Conservation (phyloP, 768 basidiomycete species). For the Lentinula guzmanii region DNA sequence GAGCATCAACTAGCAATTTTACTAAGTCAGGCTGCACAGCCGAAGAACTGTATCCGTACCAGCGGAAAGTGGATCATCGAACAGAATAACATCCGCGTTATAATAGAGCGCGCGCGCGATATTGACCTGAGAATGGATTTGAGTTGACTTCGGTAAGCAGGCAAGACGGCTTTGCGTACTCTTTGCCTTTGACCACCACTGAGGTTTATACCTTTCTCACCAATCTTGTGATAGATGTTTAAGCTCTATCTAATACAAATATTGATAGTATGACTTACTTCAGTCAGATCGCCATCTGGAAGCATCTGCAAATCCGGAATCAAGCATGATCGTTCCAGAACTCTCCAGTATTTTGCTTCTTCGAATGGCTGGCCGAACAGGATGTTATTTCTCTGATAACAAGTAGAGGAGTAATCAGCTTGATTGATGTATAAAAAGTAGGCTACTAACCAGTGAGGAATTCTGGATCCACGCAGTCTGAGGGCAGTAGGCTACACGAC, state of each 20-base stretch:
- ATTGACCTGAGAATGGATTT: slow-evolving; percentile 38
- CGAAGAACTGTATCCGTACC: slow-evolving; percentile 21
- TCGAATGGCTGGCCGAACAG: slow-evolving; percentile 62
- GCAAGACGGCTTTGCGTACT: slow-evolving; percentile 20
- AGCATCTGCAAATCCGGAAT: slow-evolving; percentile 59
- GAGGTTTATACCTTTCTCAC: slow-evolving; percentile 65
- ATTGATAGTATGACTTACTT: slow-evolving; percentile 32
- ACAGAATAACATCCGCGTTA: slow-evolving; percentile 52
- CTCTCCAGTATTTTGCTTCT: slow-evolving; percentile 60
- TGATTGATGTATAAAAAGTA: too few species aligned
- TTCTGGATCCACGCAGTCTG: slow-evolving; percentile 80
- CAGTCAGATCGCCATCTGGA: slow-evolving; percentile 66
- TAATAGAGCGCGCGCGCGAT: slow-evolving; percentile 68
- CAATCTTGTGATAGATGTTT: slow-evolving; percentile 38
- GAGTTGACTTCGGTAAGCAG: background rate
- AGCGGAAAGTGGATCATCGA: slow-evolving; percentile 64
- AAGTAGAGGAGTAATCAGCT: background rate
- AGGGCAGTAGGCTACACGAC: slow-evolving; percentile 61
- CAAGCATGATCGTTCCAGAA: slow-evolving; percentile 52
- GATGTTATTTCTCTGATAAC: slow-evolving; percentile 53
- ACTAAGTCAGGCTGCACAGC: background rate
- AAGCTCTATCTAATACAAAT: background rate
- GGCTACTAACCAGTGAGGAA: slow-evolving; percentile 41
- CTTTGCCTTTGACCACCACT: slow-evolving; percentile 65
- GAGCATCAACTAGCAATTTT: slow-evolving; percentile 52